Conservation (phyloP, 2,329 filamentous ascomycete genomes). For the Beauveria sp. region DNA sequence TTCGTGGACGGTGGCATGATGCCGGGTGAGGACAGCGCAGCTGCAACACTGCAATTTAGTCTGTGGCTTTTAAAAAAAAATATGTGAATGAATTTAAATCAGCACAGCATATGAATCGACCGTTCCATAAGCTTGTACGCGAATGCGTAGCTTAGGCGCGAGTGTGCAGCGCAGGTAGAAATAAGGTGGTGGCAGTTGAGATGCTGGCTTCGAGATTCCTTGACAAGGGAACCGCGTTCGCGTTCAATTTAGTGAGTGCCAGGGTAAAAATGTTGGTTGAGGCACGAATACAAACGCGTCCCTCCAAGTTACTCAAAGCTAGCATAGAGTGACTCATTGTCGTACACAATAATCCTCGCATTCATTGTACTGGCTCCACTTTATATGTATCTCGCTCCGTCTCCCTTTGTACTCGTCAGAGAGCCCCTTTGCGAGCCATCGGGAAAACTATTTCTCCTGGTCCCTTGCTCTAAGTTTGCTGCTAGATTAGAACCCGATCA, state of each 20-base stretch:
- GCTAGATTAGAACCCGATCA: too few species aligned
- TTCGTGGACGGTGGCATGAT: slow-evolving; percentile 32
- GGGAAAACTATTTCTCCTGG: slow-evolving; percentile 4
- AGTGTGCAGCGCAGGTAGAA: neutral
- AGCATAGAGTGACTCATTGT: neutral
- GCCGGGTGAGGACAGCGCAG: slow-evolving; percentile 1
- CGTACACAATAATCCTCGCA: too few species aligned
- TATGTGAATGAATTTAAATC: neutral
- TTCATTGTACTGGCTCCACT: neutral
- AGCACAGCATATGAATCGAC: neutral
- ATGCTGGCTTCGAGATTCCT: slow-evolving; percentile 3
- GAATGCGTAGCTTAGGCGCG: neutral
- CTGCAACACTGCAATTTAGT: neutral
- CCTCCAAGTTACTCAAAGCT: neutral
- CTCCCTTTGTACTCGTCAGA: slow-evolving; percentile 1
- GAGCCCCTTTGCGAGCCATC: neutral
- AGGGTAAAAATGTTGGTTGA: neutral
- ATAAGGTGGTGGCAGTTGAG: neutral
- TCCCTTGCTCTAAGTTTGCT: neutral
- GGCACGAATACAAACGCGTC: neutral
- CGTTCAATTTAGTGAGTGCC: slow-evolving; percentile 7
- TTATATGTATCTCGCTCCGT: neutral
- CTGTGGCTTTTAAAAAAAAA: neutral
- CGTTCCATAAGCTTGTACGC: neutral
- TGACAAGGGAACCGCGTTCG: slow-evolving; percentile 11